Base-by-base conservation (phyloP, 192 early-diverging fungal genomes). In the Coemansia sp. region DNA sequence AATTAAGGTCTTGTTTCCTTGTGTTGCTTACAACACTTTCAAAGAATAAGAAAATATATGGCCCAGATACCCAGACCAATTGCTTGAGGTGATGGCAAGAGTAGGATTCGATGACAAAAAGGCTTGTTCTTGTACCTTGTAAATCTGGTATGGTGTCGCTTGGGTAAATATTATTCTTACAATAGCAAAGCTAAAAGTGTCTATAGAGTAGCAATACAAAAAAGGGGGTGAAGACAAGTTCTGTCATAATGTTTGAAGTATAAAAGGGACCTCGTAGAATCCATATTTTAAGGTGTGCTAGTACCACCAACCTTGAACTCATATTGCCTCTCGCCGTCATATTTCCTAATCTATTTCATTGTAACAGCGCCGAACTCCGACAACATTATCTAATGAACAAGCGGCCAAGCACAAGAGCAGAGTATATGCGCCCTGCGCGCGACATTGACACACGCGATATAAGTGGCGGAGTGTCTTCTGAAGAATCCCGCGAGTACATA, bases 401-500 rank as follows among this genome's bases (percentile, higher is more conserved):
- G 30, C 10, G 4, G 2, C n/a, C 52, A 55, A 55, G 28, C 52
- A 55, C 52, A 55, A 30, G 52, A 17, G 14, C 30, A 64, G 16
- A 42, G 39, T 62, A 23, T 14, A 53, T 40, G 30, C 33, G 49
- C 14, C 62, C 58, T 26, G 37, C 43, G 60, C 74, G 74, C 42
- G 74, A 76, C 37, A 76, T 76, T 50, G 74, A 76, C 30, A 76
- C 64, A 13, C 74, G 74, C 64, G 74, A 76, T 19, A 49, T 19
- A 19, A 70, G 11, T 21, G 74, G 74, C 47, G 74, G 74, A 26
- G 39, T 76, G 11, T 33, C 68, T 13, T 49, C 64, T 28, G 64
- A 76, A 3, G 74, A 76, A 26, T 64, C 74, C 23, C 68, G 64
- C 42, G 74, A 76, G 6, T 76, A 76, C 68, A 49, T 38, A 14